A percentile compares a stretch with the other conserved stretches of the same genome.
Conservation (phyloP, 78 protist species). For the Chrysochromulina parva region DNA sequence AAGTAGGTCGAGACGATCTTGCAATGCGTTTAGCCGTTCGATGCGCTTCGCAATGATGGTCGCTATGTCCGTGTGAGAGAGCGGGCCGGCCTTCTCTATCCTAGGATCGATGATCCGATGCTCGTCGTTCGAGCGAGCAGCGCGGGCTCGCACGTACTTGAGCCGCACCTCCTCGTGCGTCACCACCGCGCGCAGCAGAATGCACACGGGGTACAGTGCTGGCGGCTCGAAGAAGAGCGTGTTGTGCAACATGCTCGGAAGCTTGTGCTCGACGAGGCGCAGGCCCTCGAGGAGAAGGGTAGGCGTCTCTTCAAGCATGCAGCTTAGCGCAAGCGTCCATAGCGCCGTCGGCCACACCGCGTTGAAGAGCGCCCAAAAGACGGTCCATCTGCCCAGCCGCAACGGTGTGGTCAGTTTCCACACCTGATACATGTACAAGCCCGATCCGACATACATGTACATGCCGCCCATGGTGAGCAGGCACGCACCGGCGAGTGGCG, state of each 20-base stretch:
- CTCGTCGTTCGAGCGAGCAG: no score
- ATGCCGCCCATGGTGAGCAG: background rate
- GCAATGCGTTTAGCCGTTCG: no score
- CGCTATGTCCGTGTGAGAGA: no score
- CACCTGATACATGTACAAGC: background rate
- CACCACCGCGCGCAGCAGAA: background rate
- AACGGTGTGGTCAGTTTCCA: background rate
- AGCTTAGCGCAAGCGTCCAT: background rate
- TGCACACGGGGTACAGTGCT: background rate
- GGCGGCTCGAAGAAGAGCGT: background rate
- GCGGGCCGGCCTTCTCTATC: no score
- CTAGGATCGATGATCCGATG: no score
- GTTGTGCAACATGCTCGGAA: background rate
- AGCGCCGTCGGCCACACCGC: background rate
- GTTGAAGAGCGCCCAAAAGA: background rate
- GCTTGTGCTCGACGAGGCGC: background rate
- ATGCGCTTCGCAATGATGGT: no score
- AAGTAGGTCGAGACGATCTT: no score
- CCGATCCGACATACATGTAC: background rate
- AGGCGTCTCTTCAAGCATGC: constrained; percentile 1
- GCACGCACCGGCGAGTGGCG: background rate
- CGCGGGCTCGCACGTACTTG: no score
- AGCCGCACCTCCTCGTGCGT: background rate
- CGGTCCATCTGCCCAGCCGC: background rate
- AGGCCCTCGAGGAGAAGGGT: background rate